These are phyloP conservation scores for Mycena polygramma DNA, from an alignment of 768 basidiomycete genomes.

Conservation along the genomic window DNA sequence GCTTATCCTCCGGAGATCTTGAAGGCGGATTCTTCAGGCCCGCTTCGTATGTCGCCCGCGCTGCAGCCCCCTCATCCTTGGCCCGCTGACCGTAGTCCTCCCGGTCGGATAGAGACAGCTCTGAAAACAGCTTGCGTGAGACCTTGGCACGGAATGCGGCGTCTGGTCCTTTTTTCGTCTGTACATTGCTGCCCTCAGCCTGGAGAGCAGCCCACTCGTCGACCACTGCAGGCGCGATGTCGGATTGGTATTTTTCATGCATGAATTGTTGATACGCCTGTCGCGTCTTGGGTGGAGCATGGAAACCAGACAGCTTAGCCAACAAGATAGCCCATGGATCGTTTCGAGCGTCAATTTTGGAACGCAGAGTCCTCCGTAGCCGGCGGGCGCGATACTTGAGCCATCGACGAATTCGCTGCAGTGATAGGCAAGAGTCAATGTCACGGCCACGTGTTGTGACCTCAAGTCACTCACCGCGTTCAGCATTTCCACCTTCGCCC, in stretches of 20 bases:
- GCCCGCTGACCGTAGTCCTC: not conserved
- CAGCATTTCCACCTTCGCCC: not conserved
- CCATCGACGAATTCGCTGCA: not conserved
- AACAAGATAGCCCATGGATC: not conserved
- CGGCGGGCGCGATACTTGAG: not conserved
- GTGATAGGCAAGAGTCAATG: not conserved
- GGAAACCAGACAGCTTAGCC: not conserved
- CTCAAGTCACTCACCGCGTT: not conserved
- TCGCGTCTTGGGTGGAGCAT: not conserved
- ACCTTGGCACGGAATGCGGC: not conserved
- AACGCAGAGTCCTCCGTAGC: not conserved
- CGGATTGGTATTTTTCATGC: not conserved
- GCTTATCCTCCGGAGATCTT: not conserved
- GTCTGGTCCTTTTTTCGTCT: not conserved
- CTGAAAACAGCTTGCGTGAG: slow-evolving; percentile 5
- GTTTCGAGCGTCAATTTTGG: not conserved
- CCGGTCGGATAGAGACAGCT: not conserved
- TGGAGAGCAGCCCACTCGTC: not conserved
- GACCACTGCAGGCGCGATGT: not conserved
- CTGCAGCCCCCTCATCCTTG: not conserved
- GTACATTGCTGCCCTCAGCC: not conserved
- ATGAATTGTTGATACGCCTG: slow-evolving; percentile 8
- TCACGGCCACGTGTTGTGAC: not conserved
- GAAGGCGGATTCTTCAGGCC: not conserved
- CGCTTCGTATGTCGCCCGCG: not conserved